phyloP scores from a whole-genome alignment of 257 asterid species.

The Solanum rostratum region DNA sequence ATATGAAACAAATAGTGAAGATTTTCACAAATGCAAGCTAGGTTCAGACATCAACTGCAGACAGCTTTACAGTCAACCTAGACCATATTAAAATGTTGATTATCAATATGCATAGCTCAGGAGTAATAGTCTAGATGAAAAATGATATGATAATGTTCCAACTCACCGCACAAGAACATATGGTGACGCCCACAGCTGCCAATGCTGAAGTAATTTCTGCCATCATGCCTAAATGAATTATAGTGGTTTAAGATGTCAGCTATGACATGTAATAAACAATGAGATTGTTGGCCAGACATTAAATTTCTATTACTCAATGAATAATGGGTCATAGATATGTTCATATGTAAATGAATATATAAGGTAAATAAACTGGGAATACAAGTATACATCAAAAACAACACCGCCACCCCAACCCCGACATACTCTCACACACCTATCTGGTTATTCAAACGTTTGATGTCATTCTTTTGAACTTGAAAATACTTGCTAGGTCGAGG shows the following conservation, averaged over 20 bases:
- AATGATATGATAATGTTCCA: neutral
- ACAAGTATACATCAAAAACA: neutral
- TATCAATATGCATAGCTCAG: neutral
- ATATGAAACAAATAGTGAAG: neutral
- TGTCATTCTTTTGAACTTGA: neutral
- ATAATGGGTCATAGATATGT: neutral
- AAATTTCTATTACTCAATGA: neutral
- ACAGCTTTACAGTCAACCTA: neutral
- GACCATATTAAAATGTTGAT: neutral
- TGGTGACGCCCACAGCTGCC: slow-evolving; percentile 59
- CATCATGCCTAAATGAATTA: slow-evolving; percentile 56
- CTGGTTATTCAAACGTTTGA: neutral
- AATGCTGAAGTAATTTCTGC: slow-evolving; percentile 73
- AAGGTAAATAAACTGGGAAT: neutral
- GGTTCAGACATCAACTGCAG: neutral
- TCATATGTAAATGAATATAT: neutral
- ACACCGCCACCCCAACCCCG: neutral
- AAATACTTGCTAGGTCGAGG: neutral
- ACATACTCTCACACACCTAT: neutral
- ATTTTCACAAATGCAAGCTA: neutral
- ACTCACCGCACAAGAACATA: slow-evolving; percentile 89
- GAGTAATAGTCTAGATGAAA: neutral
- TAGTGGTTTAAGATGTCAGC: neutral
- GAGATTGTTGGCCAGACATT: neutral
- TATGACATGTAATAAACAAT: neutral